Base-by-base conservation (phyloP, 2,329 filamentous ascomycete species). In the Cytospora mali region DNA sequence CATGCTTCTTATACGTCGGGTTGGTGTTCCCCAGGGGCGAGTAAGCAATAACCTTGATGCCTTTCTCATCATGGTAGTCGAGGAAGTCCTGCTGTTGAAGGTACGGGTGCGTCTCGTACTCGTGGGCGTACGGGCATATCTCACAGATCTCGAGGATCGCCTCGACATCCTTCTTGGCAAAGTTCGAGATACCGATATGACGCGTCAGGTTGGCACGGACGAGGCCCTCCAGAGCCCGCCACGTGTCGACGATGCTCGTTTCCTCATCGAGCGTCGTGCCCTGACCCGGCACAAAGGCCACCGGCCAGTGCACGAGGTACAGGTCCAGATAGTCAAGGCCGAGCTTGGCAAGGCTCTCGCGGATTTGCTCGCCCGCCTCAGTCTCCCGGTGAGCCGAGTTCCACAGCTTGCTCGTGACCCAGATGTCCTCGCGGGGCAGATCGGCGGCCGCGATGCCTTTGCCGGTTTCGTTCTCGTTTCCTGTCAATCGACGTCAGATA, bases 161-260 rank as follows among this genome's bases (percentile, higher is more conserved):
- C 66, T 78, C 71, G 6, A 80, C 67, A n/a, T 80, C 74, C 9
- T 66, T 62, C 61, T 70, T 69, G 6, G 73, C 73, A 76, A 88
- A 89, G 75, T 89, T 89, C 61, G 84, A 87, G 51, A 89, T 79
- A 55, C 87, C 86, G 58, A 89, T 86, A 63, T 84, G 76, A 64
- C 78, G 80, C 4, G 81, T 80, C 68, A 84, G 80, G 67, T 81
- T 81, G 2, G 79, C 76, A 14, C 75, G 72, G 33, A 86, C 76
- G 23, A 88, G 69, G 66, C 80, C 78, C 72, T 85, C 81, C 80
- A 89, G 82, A 2, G 80, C 80, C 39, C 79, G 75, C 84, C 84
- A 89, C 57, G 85, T 88, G 60, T 79, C 73, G 50, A 77, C 31
- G 28, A 66, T 42, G 18, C 48, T 48, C n/a, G 69, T 72, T 2